These are phyloP conservation scores for Trichophaea hybrida DNA, from an alignment of 2,329 filamentous ascomycete species.

Conservation along the genomic window DNA sequence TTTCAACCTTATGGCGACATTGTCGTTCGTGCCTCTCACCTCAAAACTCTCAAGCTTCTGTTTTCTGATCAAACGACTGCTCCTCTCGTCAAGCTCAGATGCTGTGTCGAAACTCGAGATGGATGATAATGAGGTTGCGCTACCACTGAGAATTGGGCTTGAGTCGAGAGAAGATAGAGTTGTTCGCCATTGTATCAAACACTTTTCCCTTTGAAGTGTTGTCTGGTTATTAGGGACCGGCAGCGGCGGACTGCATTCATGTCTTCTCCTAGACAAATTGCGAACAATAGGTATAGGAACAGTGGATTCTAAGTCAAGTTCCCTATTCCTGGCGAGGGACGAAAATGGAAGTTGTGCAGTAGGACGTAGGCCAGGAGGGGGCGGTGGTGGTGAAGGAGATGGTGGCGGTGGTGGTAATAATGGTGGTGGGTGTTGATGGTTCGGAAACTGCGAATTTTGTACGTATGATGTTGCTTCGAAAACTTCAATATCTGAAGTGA, in stretches of 20 bases:
- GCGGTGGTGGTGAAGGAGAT: neutral
- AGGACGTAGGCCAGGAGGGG: neutral
- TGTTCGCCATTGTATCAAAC: conserved; percentile 28
- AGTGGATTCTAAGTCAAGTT: conserved; percentile 1
- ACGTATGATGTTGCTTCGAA: conserved; percentile 39
- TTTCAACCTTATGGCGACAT: conserved; percentile 63
- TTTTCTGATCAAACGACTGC: conserved; percentile 32
- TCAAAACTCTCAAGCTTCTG: conserved; percentile 50
- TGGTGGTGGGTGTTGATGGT: neutral
- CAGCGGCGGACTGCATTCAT: conserved; percentile 5
- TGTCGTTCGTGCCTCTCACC: conserved; percentile 49
- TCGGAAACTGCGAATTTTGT: conserved; percentile 38
- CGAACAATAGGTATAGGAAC: neutral
- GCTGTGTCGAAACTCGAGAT: conserved; percentile 42
- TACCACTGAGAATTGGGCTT: conserved; percentile 68
- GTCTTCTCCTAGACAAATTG: conserved; percentile 1
- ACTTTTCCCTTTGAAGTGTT: conserved; percentile 25
- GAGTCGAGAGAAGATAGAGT: conserved; percentile 28
- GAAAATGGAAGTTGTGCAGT: neutral
- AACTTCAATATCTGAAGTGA: conserved; percentile 33
- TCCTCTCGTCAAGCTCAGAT: conserved; percentile 31
- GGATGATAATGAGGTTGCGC: conserved; percentile 31
- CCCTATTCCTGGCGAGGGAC: neutral
- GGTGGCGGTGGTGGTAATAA: neutral
- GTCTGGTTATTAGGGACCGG: neutral